A percentile compares a stretch with the other conserved stretches of the same genome.
Conservation (phyloP, 1,139 yeast species). For the Sugiyamaella xylanicola region DNA sequence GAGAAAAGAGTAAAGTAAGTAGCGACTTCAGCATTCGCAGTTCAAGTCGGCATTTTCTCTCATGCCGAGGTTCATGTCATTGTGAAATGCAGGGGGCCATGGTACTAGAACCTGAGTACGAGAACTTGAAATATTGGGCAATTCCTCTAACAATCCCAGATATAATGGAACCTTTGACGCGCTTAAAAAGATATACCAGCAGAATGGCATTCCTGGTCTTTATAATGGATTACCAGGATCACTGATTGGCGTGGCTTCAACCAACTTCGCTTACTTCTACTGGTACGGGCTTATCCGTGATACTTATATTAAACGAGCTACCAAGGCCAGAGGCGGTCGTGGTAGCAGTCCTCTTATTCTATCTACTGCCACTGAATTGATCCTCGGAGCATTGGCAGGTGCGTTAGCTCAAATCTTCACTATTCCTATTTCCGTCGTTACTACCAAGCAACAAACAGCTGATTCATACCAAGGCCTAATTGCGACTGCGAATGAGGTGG, state of each 20-base stretch:
- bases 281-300: slow-evolving; percentile 80
- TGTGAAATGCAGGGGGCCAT: neutral
- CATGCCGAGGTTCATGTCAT: neutral
- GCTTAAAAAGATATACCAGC: slow-evolving; percentile 55
- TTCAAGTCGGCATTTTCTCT: neutral
- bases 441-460: slow-evolving; percentile 75
- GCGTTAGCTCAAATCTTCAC: slow-evolving; percentile 82
- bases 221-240: slow-evolving; percentile 76
- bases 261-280: slow-evolving; percentile 79
- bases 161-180: slow-evolving; percentile 69
- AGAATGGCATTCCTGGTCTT: slow-evolving; percentile 69
- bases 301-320: slow-evolving; percentile 50
- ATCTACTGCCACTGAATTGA: slow-evolving; percentile 67
- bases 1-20: slow-evolving; percentile 19
- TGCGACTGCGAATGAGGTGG: slow-evolving; percentile 56
- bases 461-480: slow-evolving; percentile 42
- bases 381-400: slow-evolving; percentile 84
- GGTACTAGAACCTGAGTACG: too few relatives aligned
- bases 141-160: slow-evolving; percentile 32
- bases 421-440: slow-evolving; percentile 78
- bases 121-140: too few relatives aligned
- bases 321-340: slow-evolving; percentile 17
- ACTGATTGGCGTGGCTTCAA: slow-evolving; percentile 72
- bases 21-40: too few relatives aligned
- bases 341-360: slow-evolving; percentile 35